Evolutionary conservation across 148 eudicot genomes (phyloP).

Genomic region (Vaccinium macrocarpon): DNA sequence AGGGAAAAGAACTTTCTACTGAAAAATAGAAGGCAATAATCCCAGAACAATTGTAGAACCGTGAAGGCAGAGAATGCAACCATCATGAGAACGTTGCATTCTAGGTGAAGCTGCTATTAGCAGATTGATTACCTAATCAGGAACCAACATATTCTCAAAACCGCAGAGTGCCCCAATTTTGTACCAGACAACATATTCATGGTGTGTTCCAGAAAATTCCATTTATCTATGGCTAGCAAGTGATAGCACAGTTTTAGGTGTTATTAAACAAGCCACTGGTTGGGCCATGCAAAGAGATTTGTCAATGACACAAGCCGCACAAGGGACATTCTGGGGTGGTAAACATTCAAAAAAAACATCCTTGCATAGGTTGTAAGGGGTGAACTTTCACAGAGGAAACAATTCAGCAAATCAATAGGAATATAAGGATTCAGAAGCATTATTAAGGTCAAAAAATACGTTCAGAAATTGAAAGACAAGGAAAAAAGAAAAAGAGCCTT

Average conservation of each 20-base stretch:
- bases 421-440: background rate
- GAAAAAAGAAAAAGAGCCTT: background rate
- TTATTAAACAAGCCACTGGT: background rate
- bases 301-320: background rate
- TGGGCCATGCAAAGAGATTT: background rate
- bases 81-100: background rate
- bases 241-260: background rate
- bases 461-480: background rate
- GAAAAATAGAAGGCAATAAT: background rate
- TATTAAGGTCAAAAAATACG: background rate
- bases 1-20: background rate
- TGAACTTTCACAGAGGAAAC: background rate
- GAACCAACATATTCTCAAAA: background rate
- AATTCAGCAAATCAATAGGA: background rate
- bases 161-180: background rate
- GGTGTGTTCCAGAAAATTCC: background rate
- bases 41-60: conserved; percentile 8
- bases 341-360: background rate
- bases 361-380: background rate
- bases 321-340: background rate
- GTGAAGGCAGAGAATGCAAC: background rate
- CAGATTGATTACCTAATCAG: background rate
- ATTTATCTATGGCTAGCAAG: background rate
- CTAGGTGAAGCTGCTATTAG: background rate
- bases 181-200: background rate